A percentile compares a stretch with the other conserved stretches of the same genome.
phyloP scores from a whole-genome alignment of 2,329 filamentous ascomycete genomes.

The Alternaria solani region DNA sequence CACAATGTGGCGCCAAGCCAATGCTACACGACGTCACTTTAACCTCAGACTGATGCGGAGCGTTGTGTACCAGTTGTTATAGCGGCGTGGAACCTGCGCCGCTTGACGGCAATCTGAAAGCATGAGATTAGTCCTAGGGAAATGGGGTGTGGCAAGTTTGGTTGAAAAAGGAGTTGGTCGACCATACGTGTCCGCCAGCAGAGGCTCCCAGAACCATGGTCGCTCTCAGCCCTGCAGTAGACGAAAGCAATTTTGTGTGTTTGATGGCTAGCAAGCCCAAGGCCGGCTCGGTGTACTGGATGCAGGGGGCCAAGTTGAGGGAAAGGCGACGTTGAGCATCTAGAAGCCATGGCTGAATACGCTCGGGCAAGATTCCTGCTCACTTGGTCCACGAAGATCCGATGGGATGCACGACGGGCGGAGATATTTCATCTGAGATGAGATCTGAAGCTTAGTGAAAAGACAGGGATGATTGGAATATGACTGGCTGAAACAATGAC shows the following conservation, averaged over 20 bases:
- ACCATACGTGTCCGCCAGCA: not conserved
- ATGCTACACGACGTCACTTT: slow-evolving; percentile 9
- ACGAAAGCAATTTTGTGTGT: not conserved
- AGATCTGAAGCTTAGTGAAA: not conserved
- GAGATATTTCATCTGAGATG: slow-evolving; percentile 11
- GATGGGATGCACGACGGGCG: slow-evolving; percentile 8
- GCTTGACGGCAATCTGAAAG: not conserved
- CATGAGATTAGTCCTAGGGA: not conserved
- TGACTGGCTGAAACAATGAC: slow-evolving; percentile 4
- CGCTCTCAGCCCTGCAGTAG: not conserved
- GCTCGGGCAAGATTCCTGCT: not conserved
- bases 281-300: not conserved
- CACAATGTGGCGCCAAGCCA: not conserved
- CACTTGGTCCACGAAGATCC: not conserved
- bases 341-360: not conserved
- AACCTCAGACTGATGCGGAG: slow-evolving; percentile 4
- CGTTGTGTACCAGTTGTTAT: slow-evolving; percentile 1
- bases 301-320: not conserved
- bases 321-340: not conserved
- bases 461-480: not conserved
- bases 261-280: not conserved
- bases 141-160: not conserved
- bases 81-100: slow-evolving; percentile 6
- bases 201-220: not conserved
- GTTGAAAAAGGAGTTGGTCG: not conserved